phyloP scores from a whole-genome alignment of 2,329 filamentous ascomycete genomes.

The Trichoderma pleuroti region DNA sequence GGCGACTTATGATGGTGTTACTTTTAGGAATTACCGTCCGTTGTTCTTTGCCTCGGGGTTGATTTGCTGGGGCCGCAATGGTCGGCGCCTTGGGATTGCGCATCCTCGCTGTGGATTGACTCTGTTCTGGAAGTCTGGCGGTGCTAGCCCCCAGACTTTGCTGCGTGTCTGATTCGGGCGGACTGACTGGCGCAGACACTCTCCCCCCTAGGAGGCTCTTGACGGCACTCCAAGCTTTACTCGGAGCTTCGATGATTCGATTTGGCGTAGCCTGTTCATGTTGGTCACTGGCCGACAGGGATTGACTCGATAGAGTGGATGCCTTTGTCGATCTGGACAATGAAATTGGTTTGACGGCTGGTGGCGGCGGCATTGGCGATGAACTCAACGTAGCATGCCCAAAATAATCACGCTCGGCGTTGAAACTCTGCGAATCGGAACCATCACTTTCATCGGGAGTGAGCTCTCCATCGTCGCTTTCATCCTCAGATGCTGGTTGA shows the following conservation, averaged over 20 bases:
- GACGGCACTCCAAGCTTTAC: slow-evolving; percentile 2
- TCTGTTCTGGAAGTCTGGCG: neutral
- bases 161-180: slow-evolving; percentile 16
- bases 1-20: neutral
- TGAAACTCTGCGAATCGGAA: slow-evolving; percentile 36
- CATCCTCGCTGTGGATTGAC: neutral
- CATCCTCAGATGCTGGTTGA: slow-evolving; percentile 23
- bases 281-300: neutral
- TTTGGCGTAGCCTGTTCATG: neutral
- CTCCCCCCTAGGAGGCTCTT: neutral
- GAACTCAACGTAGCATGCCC: slow-evolving; percentile 38
- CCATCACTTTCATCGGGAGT: slow-evolving; percentile 25
- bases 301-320: neutral
- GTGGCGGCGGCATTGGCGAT: slow-evolving; percentile 23
- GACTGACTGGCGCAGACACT: slow-evolving; percentile 3
- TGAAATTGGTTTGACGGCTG: neutral
- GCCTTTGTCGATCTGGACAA: neutral
- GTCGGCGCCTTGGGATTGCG: neutral
- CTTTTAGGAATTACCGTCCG: neutral
- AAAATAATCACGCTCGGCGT: slow-evolving; percentile 36
- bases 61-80: neutral
- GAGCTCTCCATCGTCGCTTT: slow-evolving; percentile 2
- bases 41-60: neutral
- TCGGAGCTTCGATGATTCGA: neutral
- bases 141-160: neutral